phyloP scores from a whole-genome alignment of 352 stramenopile species.

The Globisporangium solare region DNA sequence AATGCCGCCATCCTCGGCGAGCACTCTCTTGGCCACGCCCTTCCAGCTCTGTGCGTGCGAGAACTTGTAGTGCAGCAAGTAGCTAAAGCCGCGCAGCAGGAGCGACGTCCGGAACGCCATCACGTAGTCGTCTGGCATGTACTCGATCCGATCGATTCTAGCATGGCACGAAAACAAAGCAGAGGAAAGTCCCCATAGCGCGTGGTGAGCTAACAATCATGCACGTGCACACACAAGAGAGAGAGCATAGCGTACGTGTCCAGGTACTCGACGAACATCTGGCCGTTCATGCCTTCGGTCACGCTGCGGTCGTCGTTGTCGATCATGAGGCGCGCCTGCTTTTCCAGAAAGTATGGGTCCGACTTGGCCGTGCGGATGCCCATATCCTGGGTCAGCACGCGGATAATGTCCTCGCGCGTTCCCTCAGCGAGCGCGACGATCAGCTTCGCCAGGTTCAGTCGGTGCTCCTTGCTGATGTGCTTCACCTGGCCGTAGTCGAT shows the following conservation, averaged over 20 bases:
- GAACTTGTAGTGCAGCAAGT: conserved; percentile 82
- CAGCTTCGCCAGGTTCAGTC: conserved; percentile 73
- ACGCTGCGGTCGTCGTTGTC: conserved; percentile 80
- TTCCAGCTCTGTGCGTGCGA: conserved; percentile 84
- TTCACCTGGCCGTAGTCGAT: conserved; percentile 93
- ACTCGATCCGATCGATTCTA: conserved; percentile 76
- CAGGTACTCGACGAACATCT: conserved; percentile 82
- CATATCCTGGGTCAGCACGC: conserved; percentile 73
- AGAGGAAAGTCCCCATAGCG: neutral
- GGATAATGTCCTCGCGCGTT: conserved; percentile 69
- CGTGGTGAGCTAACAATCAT: neutral
- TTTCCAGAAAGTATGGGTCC: conserved; percentile 82
- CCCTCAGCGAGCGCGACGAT: conserved; percentile 78
- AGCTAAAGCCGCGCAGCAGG: conserved; percentile 81
- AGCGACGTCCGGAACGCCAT: conserved; percentile 86
- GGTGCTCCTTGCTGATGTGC: conserved; percentile 64
- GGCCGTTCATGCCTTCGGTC: conserved; percentile 80
- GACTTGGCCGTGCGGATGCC: conserved; percentile 68
- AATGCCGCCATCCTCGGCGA: conserved; percentile 34
- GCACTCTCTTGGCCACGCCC: conserved; percentile 50
- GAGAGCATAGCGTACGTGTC: conserved; percentile 45
- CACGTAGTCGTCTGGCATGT: conserved; percentile 83
- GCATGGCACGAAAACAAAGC: conserved; percentile 2
- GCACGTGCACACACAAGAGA: conserved; percentile 1
- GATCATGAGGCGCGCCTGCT: conserved; percentile 81